Conservation (phyloP, 441 rosid species). For the Eruca vesicaria region DNA sequence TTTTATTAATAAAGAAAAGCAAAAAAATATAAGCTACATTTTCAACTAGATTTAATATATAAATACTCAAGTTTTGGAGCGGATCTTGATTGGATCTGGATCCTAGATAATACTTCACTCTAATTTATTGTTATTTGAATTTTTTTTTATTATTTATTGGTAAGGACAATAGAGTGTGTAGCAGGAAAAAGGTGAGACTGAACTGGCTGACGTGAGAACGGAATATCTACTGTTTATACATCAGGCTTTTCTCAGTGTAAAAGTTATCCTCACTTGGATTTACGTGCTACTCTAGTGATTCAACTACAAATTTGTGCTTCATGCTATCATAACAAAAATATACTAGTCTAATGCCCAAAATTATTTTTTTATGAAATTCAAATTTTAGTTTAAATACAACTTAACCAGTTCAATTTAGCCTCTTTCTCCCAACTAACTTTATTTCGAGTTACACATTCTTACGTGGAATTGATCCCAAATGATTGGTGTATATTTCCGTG, state of each 20-base stretch:
- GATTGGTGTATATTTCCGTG: neutral
- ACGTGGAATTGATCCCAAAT: neutral
- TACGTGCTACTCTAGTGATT: conserved; percentile 9
- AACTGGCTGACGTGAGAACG: neutral
- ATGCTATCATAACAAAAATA: neutral
- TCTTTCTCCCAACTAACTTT: neutral
- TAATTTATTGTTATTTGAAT: neutral
- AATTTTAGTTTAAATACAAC: neutral
- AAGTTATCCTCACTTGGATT: neutral
- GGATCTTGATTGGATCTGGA: no score
- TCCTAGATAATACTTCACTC: no score
- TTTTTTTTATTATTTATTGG: neutral
- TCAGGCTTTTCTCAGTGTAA: conserved; percentile 15
- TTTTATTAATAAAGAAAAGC: no score
- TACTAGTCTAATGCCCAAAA: neutral
- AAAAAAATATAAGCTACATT: no score
- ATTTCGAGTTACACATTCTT: neutral
- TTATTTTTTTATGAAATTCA: neutral
- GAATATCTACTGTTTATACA: conserved; percentile 18
- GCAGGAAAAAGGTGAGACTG: neutral
- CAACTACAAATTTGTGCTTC: conserved; percentile 5
- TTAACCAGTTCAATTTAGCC: neutral
- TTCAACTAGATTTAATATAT: no score
- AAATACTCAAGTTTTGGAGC: no score
- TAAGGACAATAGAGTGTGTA: neutral